A percentile compares a stretch with the other conserved stretches of the same genome.
phyloP scores from a whole-genome alignment of 179 eudicot genomes.

The Spergularia azorica region DNA sequence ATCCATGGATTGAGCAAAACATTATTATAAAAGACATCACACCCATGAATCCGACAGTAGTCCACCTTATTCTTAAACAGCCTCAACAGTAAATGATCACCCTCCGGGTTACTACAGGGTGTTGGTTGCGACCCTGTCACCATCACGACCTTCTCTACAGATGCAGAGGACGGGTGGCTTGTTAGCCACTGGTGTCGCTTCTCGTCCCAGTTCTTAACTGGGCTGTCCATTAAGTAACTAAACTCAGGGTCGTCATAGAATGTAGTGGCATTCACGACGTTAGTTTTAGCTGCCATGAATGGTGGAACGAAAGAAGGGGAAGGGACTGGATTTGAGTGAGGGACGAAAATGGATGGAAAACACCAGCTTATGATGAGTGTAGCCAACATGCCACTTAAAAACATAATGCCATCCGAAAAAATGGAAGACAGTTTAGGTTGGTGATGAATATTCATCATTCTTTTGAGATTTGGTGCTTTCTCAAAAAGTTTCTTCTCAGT shows the following conservation, averaged over 20 bases:
- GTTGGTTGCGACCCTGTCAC: constrained; percentile 45
- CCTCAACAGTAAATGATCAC: constrained; percentile 36
- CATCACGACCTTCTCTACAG: constrained; percentile 32
- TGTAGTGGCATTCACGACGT: constrained; percentile 7
- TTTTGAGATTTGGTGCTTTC: neutral
- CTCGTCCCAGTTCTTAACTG: constrained; percentile 36
- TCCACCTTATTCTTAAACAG: constrained; percentile 45
- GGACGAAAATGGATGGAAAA: constrained; percentile 12
- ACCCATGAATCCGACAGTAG: constrained; percentile 40
- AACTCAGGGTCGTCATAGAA: constrained; percentile 41
- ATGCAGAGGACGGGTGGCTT: constrained; percentile 21
- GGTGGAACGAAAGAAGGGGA: constrained; percentile 3
- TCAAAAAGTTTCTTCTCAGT: no score
- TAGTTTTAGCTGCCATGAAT: neutral
- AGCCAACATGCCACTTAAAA: constrained; percentile 9
- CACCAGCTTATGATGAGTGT: constrained; percentile 13
- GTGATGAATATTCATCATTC: constrained; percentile 3
- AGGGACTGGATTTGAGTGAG: no score
- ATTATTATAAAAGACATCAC: constrained; percentile 38
- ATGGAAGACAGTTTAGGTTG: neutral
- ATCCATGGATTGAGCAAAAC: constrained; percentile 41
- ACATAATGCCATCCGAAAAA: constrained; percentile 9
- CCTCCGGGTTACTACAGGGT: constrained; percentile 30
- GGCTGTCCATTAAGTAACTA: constrained; percentile 29
- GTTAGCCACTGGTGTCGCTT: constrained; percentile 34